Percentiles rank a stretch among this genome's conserved stretches.
These are phyloP conservation scores for Cyclocybe cylindracea DNA, from an alignment of 768 basidiomycete genomes.

Conservation along the genomic window DNA sequence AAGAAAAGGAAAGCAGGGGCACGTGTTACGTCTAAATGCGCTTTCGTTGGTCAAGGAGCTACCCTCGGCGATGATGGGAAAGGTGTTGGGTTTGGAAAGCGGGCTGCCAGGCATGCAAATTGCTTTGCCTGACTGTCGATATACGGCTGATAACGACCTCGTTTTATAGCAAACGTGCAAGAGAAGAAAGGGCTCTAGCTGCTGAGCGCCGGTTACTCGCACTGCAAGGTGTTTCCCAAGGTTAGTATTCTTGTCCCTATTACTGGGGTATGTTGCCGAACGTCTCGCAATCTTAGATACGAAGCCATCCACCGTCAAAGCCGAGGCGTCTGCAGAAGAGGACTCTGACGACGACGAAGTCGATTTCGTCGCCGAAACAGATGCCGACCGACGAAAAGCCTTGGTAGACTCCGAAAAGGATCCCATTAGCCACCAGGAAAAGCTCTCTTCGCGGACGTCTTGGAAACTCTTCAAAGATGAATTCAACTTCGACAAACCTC, in stretches of 20 bases:
- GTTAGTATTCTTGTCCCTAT: conserved; percentile 15
- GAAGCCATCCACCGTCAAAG: not conserved
- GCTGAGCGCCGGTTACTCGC: conserved; percentile 60
- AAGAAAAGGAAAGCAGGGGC: conserved; percentile 74
- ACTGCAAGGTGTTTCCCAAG: conserved; percentile 34
- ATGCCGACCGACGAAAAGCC: conserved; percentile 49
- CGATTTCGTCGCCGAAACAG: conserved; percentile 41
- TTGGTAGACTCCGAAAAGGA: conserved; percentile 49
- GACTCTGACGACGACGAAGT: conserved; percentile 34
- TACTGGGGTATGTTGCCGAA: not conserved
- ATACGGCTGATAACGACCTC: not conserved
- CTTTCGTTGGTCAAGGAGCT: conserved; percentile 60
- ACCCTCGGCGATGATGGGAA: conserved; percentile 47
- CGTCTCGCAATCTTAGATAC: not conserved
- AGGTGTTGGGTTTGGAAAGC: conserved; percentile 71
- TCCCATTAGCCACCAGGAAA: conserved; percentile 37
- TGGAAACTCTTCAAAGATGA: conserved; percentile 51
- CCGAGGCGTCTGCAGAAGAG: conserved; percentile 17
- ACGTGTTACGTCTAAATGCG: conserved; percentile 61
- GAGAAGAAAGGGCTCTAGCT: conserved; percentile 79
- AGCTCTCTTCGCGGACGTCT: conserved; percentile 36
- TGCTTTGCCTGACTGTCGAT: not conserved
- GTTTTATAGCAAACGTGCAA: conserved; percentile 64
- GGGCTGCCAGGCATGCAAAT: conserved; percentile 57
- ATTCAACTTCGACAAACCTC: conserved; percentile 42